These are phyloP conservation scores for Pisolithus tinctorius DNA, from an alignment of 768 basidiomycete genomes.

Conservation along the genomic window DNA sequence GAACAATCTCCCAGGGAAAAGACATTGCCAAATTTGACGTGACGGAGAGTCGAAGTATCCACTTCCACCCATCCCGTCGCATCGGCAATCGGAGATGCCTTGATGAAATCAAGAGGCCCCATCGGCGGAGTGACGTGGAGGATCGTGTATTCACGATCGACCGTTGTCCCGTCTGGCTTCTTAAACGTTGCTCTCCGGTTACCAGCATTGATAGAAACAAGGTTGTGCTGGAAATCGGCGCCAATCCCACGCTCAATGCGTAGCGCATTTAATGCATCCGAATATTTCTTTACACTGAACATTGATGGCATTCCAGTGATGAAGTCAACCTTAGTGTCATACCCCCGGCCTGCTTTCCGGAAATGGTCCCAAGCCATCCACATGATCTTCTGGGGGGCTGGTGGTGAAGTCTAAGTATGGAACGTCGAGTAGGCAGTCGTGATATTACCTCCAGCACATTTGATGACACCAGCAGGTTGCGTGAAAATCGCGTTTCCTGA, in stretches of 20 bases:
- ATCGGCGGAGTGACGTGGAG: slow-evolving; percentile 89
- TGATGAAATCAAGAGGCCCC: slow-evolving; percentile 81
- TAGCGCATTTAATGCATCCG: slow-evolving; percentile 74
- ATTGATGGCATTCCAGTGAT: slow-evolving; percentile 91
- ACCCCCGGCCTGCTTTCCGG: slow-evolving; percentile 49
- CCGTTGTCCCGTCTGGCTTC: slow-evolving; percentile 59
- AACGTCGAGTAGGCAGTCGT: background rate
- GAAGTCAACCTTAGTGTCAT: slow-evolving; percentile 64
- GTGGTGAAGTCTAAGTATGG: slow-evolving; percentile 2
- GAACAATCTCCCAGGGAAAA: slow-evolving; percentile 93
- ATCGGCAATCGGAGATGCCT: slow-evolving; percentile 72
- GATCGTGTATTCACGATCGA: slow-evolving; percentile 72
- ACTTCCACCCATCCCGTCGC: slow-evolving; percentile 87
- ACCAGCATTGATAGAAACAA: slow-evolving; percentile 64
- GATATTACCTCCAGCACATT: slow-evolving; percentile 79
- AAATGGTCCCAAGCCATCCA: slow-evolving; percentile 94
- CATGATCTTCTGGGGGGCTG: slow-evolving; percentile 89
- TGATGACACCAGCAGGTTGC: slow-evolving; percentile 87
- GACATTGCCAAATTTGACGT: slow-evolving; percentile 77
- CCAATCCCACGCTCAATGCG: slow-evolving; percentile 74
- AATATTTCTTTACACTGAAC: slow-evolving; percentile 97
- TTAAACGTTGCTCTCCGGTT: slow-evolving; percentile 83
- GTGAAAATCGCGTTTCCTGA: slow-evolving; percentile 88
- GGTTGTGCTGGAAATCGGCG: slow-evolving; percentile 79
- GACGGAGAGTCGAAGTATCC: slow-evolving; percentile 72